phyloP scores from a whole-genome alignment of 1,139 yeast species.

The Blastobotrys ciferrii region DNA sequence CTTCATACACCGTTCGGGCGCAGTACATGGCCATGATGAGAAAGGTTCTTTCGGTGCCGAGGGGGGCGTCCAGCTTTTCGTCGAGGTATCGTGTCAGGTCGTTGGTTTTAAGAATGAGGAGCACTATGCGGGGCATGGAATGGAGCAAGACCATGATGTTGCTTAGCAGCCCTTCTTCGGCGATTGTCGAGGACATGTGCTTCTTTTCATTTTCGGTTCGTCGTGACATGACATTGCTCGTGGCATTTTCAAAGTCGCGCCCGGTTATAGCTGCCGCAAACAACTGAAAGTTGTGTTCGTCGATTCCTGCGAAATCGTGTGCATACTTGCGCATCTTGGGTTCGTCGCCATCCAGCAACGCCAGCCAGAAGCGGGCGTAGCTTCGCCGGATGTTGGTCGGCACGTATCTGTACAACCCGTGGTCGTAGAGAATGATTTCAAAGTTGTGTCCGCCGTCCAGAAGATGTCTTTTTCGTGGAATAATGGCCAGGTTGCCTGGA shows the following conservation, averaged over 20 bases:
- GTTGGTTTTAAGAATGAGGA: conserved; percentile 86
- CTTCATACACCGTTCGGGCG: conserved; percentile 73
- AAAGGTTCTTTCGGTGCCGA: conserved; percentile 87
- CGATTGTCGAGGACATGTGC: conserved; percentile 62
- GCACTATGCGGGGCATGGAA: conserved; percentile 77
- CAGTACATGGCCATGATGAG: conserved; percentile 88
- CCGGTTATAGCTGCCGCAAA: conserved; percentile 96
- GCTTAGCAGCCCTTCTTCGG: conserved; percentile 61
- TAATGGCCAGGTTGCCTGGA: conserved; percentile 90
- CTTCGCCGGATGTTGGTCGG: conserved; percentile 74
- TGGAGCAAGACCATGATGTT: conserved; percentile 79
- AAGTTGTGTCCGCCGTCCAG: conserved; percentile 55
- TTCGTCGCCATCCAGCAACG: conserved; percentile 70
- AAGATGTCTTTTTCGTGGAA: conserved; percentile 32
- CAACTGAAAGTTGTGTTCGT: conserved; percentile 73
- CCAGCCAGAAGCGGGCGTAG: conserved; percentile 91
- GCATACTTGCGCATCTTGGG: conserved; percentile 71
- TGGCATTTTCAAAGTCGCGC: conserved; percentile 68
- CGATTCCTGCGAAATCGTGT: conserved; percentile 73
- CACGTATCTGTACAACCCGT: conserved; percentile 87
- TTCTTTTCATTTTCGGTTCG: conserved; percentile 58
- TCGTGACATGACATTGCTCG: conserved; percentile 54
- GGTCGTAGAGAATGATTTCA: conserved; percentile 90
- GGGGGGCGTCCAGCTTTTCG: conserved; percentile 74
- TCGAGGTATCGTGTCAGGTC: conserved; percentile 88